These are phyloP conservation scores for Yamagishiella unicocca DNA, from an alignment of 139 green algal genomes.

Conservation along the genomic window DNA sequence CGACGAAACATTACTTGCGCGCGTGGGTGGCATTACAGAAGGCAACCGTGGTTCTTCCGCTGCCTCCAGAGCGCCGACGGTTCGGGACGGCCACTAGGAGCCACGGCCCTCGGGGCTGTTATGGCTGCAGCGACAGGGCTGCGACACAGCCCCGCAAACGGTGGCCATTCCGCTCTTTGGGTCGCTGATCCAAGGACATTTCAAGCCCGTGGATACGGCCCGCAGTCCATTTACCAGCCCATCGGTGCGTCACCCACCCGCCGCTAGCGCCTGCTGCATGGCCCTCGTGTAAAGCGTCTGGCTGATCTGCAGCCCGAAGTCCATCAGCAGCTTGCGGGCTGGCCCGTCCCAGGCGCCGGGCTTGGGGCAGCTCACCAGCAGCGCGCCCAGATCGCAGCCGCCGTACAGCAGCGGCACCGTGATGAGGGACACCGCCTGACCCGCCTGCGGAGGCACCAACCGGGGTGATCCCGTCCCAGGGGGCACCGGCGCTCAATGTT, in stretches of 20 bases:
- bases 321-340: slow-evolving; percentile 19
- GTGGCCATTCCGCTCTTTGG: too few species aligned
- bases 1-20: too few species aligned
- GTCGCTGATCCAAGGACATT: too few species aligned
- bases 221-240: too few species aligned
- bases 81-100: too few species aligned
- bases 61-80: too few species aligned
- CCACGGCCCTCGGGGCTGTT: too few species aligned
- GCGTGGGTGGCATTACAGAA: too few species aligned
- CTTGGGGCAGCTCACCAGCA: not conserved
- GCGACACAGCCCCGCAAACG: too few species aligned
- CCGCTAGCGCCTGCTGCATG: slow-evolving; percentile 28
- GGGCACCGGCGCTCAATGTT: not conserved
- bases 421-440: not conserved
- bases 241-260: not conserved
- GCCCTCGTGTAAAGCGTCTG: slow-evolving; percentile 5
- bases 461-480: not conserved
- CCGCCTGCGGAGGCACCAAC: not conserved
- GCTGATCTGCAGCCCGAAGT: slow-evolving; percentile 11
- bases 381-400: slow-evolving; percentile 22
- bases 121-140: too few species aligned
- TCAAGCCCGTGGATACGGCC: too few species aligned
- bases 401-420: slow-evolving; percentile 24
- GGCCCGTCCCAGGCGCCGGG: not conserved
- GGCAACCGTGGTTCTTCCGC: too few species aligned